Base-by-base conservation (phyloP, 2,329 filamentous ascomycete species). In the Talaromyces atroroseus region DNA sequence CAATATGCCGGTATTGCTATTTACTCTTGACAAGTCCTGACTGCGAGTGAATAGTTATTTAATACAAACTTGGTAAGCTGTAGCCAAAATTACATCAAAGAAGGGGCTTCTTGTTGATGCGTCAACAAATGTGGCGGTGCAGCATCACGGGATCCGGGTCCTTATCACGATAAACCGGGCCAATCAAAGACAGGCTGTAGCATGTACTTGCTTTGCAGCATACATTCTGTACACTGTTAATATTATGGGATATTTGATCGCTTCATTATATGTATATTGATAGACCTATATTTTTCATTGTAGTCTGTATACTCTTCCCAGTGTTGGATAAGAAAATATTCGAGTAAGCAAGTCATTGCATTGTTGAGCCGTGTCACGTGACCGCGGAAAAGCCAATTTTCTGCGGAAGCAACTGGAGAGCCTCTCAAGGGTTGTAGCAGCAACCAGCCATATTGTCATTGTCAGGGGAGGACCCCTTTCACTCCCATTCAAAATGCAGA, bases 401-500 rank as follows among this genome's bases (percentile, higher is more conserved):
- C 52, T 54, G 3, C 45, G 32, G 52, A 29, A 36, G 18, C 11
- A 2, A 36, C 44, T 50, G 6, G 16, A 38, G 16, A 38, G 34
- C 10, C 29, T 48, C 11, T 21, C 40, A 32, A 5, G 26, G 16
- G 24, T 40, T 12, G 42, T 29, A 48, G 23, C 26, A 63, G 63
- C 65, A 63, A 63, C 64, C 46, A 36, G 29, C 23, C 23, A 14
- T 34, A 24, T 32, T 42, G 52, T 32, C n/a, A 54, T 49, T 36
- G 36, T 48, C 21, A 24, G 16, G 32, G 24, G 45, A n/a, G 26
- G 36, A 32, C 26, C 34, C 46, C 40, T n/a, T n/a, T 32, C 18
- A 50, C 16, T 44, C 12, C 29, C 50, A 12, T 20, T 24, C 47
- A 55, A 61, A 61, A 90, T 90, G 88, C 84, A 90, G 75, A 88